Evolutionary conservation across 495 filamentous ascomycete species (phyloP), one percentile per base, ranked within the genome.

Genomic region (Tetracladium setigerum): DNA sequence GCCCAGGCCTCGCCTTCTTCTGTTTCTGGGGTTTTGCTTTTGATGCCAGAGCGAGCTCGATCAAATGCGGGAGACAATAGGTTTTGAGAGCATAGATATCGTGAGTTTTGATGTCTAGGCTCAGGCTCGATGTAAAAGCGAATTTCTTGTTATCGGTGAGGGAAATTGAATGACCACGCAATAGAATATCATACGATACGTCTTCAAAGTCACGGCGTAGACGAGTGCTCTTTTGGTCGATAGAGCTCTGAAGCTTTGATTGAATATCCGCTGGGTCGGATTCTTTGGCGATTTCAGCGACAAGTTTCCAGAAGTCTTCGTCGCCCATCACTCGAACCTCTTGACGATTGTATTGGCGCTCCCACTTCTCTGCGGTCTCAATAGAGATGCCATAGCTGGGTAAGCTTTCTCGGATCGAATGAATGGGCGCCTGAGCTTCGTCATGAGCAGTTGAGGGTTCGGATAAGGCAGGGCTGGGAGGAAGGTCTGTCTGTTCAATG

Each of bases 381-480:
- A 32, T 43, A 17, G 46, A 49, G 37, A 49, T 49, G 27, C 39
- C 30, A 49, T 41, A 49, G 37, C 46, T 49, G 34, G 46, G 37
- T 15, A 49, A 38, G 27, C 46, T 49, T 41, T 49, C 46, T 49
- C 34, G 32, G 24, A 49, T 49, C 18, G 46, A 49, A n/a, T n/a
- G n/a, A 30, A 27, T 49, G 42, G 37, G 38, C 12, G 38, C 46
- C 38, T 49, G 38, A 49, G 46, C 35, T 34, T 27, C 9, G n/a
- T n/a, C 30, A 47, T 10, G 24, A 37, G 30, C 22, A 2, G 39
- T 42, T 37, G 43, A 37, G 17, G 30, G 33, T 38, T 17, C 42
- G 27, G 45, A 47, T 40, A 47, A 40, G 16, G 19, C 41, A 41
- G 46, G 37, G 35, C 46, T 49, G 31, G 31, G 27, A 49, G 42